Evolutionary conservation across 495 filamentous ascomycete species (phyloP), one percentile per base, ranked within the genome.

Genomic region (Penicillium desertorum): DNA sequence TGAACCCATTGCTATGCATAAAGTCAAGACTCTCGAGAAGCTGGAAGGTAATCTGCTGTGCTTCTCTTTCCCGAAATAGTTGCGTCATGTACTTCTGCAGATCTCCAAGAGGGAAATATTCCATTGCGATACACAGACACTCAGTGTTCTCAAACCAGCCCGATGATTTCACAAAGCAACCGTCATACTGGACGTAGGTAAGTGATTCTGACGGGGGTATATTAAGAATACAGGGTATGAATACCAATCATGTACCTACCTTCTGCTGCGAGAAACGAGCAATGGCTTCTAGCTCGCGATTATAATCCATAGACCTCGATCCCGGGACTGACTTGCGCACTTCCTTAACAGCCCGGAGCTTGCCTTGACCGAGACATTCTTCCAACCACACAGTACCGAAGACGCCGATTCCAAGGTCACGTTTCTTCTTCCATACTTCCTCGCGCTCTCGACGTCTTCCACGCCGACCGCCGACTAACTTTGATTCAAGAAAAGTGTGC

Each of bases 51-150:
- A 71, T 63, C 5, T 48, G 23, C 45, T 58, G 57, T 11, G 58
- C 34, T 39, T 69, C 59, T 20, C 54, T 39, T 42, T 67, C 64
- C 2, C 48, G 53, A 10, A 65, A 63, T 12, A 44, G 48, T 7
- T 30, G 22, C 9, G 14, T 9, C 2, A 63, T 42, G 16, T 60
- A 57, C 7, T 50, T 39, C 14, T 52, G 42, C 12, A 65, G 32
- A 57, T 61, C 49, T 1, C 71, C 65, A 10, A 57, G 36, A 4
- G 45, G 39, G n/a, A 73, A 17, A 42, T 71, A 72, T 41, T 72
- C 71, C 69, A 72, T 75, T 11, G 63, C 50, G 16, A 70, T 48
- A 39, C 46, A 65, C 14, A 67, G 30, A 9, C 17, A 36, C 19
- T 59, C 11, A 3, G 22, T 20, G 42, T 58, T 44, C 27, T 63